A percentile compares a stretch with the other conserved stretches of the same genome.
Evolutionary conservation across 2,329 filamentous ascomycete genomes (phyloP).

Genomic region (Aureobasidium mangrovei): DNA sequence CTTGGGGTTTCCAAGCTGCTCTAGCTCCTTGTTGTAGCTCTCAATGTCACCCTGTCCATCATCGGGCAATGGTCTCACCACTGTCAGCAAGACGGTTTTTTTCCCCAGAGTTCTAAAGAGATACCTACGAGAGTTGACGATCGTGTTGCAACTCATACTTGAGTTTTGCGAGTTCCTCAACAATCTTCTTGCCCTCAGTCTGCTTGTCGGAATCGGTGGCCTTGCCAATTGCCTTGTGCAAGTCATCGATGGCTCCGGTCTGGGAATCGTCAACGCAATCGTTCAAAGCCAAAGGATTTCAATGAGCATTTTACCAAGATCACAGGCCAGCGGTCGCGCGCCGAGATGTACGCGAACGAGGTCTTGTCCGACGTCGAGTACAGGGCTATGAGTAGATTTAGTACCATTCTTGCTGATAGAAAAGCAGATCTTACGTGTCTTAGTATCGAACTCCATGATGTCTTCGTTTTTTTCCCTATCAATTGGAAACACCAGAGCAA

Average conservation of each 20-base stretch:
- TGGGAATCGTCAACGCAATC: constrained; percentile 28
- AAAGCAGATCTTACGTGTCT: constrained; percentile 50
- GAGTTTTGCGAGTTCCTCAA: constrained; percentile 67
- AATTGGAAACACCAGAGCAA: too few relatives aligned
- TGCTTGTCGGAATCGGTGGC: constrained; percentile 54
- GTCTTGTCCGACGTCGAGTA: constrained; percentile 72
- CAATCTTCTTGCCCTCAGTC: constrained; percentile 77
- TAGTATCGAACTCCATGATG: constrained; percentile 64
- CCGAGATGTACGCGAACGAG: constrained; percentile 82
- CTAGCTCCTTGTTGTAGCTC: constrained; percentile 78
- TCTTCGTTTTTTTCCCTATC: neutral
- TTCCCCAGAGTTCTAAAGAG: neutral
- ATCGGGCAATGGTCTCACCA: constrained; percentile 59
- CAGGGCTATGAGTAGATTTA: constrained; percentile 46
- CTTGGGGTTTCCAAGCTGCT: constrained; percentile 59
- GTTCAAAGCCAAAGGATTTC: neutral
- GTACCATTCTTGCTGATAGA: neutral
- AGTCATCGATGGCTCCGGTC: constrained; percentile 89
- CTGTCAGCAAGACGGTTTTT: neutral
- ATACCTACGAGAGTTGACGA: constrained; percentile 60
- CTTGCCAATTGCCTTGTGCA: constrained; percentile 64
- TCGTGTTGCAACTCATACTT: constrained; percentile 97
- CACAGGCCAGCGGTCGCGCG: constrained; percentile 81
- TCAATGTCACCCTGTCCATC: constrained; percentile 69
- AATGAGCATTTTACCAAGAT: constrained; percentile 58